Percentiles rank a stretch among this genome's conserved stretches.
These are phyloP conservation scores for Trichosporon coremiiforme DNA, from an alignment of 1,284 basidiomycete species.

Conservation along the genomic window DNA sequence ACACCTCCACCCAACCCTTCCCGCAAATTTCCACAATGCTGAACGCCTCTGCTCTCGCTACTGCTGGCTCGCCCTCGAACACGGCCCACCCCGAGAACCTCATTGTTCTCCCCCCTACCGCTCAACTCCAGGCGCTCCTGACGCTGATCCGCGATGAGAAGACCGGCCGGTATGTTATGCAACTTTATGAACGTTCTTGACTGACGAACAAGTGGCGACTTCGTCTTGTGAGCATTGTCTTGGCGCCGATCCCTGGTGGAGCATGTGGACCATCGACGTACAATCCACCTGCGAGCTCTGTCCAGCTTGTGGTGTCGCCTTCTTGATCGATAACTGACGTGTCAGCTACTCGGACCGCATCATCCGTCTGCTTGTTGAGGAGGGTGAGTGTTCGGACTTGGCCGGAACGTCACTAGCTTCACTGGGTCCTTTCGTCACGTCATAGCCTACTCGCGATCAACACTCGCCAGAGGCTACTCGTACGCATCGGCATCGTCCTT, in stretches of 20 bases:
- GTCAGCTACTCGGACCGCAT: constrained; percentile 63
- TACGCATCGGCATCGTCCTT: background rate
- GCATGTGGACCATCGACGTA: background rate
- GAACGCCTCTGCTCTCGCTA: constrained; percentile 18
- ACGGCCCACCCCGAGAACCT: constrained; percentile 39
- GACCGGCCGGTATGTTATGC: constrained; percentile 60
- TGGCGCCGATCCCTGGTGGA: background rate
- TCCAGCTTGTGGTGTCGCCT: too few relatives aligned
- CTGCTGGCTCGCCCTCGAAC: background rate
- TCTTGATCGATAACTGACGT: background rate
- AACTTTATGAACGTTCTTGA: background rate
- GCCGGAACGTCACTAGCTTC: background rate
- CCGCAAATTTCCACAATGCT: constrained; percentile 18
- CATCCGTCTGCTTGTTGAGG: constrained; percentile 65
- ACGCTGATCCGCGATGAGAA: constrained; percentile 91
- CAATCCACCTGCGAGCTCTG: background rate
- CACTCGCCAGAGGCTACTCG: background rate
- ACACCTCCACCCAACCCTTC: constrained; percentile 2
- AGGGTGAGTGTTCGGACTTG: constrained; percentile 54
- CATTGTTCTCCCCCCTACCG: constrained; percentile 61
- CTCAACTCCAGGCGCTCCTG: constrained; percentile 90
- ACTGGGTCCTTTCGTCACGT: background rate
- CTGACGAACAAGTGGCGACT: constrained; percentile 70
- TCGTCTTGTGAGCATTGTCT: constrained; percentile 71
- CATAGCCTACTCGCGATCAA: background rate